These are phyloP conservation scores for Physcomitrellopsis africana DNA, from an alignment of 225 moss, liverwort and hornwort genomes.

Conservation along the genomic window DNA sequence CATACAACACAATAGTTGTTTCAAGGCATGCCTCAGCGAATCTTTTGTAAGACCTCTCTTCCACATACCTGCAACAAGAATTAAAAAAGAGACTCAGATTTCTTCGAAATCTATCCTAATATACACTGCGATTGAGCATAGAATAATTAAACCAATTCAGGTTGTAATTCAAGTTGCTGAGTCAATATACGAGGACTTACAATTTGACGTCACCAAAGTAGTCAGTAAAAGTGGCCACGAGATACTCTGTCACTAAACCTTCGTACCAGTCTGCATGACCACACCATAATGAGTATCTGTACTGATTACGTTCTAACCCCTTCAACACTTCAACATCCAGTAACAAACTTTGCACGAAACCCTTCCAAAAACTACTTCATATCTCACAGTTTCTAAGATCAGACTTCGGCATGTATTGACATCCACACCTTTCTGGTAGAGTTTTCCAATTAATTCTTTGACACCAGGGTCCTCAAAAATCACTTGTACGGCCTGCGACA, in stretches of 20 bases:
- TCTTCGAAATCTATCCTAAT: background rate
- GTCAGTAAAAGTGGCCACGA: constrained; percentile 99
- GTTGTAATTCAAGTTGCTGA: constrained; percentile 8
- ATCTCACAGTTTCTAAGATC: background rate
- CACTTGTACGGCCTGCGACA: constrained; percentile 91
- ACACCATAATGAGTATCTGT: constrained; percentile 21
- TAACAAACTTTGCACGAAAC: background rate
- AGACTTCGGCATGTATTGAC: background rate
- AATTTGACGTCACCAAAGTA: constrained; percentile 98
- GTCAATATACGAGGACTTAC: constrained; percentile 44
- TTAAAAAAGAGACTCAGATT: constrained; percentile 14
- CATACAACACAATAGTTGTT: constrained; percentile 93
- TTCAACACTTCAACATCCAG: background rate
- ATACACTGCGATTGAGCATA: background rate
- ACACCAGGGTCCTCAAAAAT: constrained; percentile 99
- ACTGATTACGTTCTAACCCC: background rate
- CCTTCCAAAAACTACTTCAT: background rate
- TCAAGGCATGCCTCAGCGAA: constrained; percentile 99
- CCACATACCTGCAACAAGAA: constrained; percentile 72
- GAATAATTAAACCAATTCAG: background rate
- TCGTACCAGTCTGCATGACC: constrained; percentile 92
- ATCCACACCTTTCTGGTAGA: constrained; percentile 85
- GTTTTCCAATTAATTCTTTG: constrained; percentile 92
- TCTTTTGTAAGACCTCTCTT: constrained; percentile 91
- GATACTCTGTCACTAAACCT: constrained; percentile 97